Evolutionary conservation across 345 rosid species (phyloP).

Genomic region (Aurinia saxatilis): DNA sequence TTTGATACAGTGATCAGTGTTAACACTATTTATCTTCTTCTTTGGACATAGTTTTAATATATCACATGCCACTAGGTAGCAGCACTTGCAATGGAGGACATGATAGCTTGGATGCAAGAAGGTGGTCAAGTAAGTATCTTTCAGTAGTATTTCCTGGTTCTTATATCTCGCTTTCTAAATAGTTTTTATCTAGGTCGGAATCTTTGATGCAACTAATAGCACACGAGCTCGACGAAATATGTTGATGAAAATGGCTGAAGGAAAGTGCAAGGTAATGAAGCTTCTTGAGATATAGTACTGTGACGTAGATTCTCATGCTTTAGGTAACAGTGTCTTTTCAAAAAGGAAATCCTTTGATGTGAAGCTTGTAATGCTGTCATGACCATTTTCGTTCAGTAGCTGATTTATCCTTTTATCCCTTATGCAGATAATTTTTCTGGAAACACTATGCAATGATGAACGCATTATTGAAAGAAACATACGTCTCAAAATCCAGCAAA

Average conservation of each 20-base stretch:
- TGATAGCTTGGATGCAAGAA: constrained; percentile 99
- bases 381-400: too few species aligned
- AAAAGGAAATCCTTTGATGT: neutral
- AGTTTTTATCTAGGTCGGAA: constrained; percentile 65
- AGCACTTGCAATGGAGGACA: constrained; percentile 98
- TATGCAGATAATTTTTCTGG: constrained; percentile 89
- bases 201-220: constrained; percentile 99
- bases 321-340: neutral
- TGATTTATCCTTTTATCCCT: constrained; percentile 1
- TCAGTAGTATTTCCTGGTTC: constrained; percentile 1
- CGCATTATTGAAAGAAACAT: constrained; percentile 95
- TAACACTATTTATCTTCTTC: constrained; percentile 44
- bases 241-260: constrained; percentile 99
- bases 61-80: constrained; percentile 94
- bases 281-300: neutral
- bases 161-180: constrained; percentile 16
- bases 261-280: constrained; percentile 88
- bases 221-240: constrained; percentile 73
- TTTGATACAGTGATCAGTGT: constrained; percentile 26
- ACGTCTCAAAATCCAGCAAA: constrained; percentile 97
- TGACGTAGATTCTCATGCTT: constrained; percentile 6
- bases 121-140: constrained; percentile 87
- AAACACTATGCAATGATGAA: constrained; percentile 88
- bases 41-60: constrained; percentile 72
- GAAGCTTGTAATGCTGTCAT: constrained; percentile 3